These are phyloP conservation scores for Zygnema circumcarinatum DNA, from an alignment of 139 green algal genomes.

Conservation along the genomic window DNA sequence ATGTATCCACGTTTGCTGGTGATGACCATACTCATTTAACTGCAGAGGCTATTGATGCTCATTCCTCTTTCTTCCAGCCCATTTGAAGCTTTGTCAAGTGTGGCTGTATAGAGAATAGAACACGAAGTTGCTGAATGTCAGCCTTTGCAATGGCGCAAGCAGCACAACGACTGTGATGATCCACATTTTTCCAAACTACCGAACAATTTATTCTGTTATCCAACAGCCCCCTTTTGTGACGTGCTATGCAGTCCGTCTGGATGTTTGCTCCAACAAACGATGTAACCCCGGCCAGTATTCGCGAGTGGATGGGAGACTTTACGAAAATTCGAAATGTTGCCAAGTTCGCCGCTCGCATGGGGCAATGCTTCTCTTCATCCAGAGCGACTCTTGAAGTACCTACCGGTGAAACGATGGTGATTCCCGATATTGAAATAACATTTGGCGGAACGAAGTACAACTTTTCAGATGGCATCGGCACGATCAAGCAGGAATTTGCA, in stretches of 20 bases:
- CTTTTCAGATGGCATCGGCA: constrained; percentile 68
- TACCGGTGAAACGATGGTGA: background rate
- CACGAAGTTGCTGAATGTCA: no score
- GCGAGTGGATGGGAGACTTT: background rate
- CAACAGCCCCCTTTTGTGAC: no score
- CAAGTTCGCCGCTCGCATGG: constrained; percentile 66
- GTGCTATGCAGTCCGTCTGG: background rate
- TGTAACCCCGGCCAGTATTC: background rate
- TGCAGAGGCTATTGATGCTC: no score
- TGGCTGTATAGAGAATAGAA: no score
- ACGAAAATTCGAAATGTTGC: constrained; percentile 18
- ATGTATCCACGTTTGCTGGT: no score
- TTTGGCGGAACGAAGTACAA: constrained; percentile 41
- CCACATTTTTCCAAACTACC: no score
- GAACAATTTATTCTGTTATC: no score
- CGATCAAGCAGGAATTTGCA: constrained; percentile 49
- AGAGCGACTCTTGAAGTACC: constrained; percentile 8
- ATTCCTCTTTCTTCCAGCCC: no score
- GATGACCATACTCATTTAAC: no score
- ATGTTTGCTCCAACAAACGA: background rate
- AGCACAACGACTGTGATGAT: no score
- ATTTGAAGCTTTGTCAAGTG: no score
- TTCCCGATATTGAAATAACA: constrained; percentile 55
- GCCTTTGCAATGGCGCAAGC: no score
- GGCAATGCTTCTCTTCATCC: constrained; percentile 66